Evolutionary conservation across 768 basidiomycete genomes (phyloP), one percentile per base, ranked within the genome.

Genomic region (Tremella fuciformis): DNA sequence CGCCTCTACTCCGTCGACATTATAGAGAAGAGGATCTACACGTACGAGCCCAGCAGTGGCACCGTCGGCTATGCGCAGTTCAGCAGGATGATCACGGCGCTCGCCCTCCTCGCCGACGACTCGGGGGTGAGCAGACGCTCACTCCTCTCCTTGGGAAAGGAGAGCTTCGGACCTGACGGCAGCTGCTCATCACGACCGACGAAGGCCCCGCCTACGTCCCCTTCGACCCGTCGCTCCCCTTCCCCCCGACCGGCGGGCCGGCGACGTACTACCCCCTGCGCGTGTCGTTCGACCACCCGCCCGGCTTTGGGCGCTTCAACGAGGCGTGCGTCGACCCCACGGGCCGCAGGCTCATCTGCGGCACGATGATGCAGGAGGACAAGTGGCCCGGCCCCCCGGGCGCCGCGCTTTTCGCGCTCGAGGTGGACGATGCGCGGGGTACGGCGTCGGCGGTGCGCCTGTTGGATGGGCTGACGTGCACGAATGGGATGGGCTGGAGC

Each of bases 1-100:
- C 16, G 57, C 39, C 49, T 62, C 13, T 62, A 53, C 42, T 62
- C 58, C 24, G 50, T 62, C 25, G 60, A 62, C 47, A 62, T 62
- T 25, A 38, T 53, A 22, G 50, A 42, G n/a, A 41, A 50, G 25
- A 62, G 48, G 37, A 48, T 62, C 26, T 62, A 25, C 50, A 58
- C 60, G 18, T 62, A 62, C 47, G 60, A 62, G 44, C 60, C 60
- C 8, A 47, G 40, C 3, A 62, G 29, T 16, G 56, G 60, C 13
- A 24, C 39, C 15, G 25, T 37, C 40, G 60, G 60, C 3, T 58
- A 46, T 58, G 49, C 58, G 37, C 52, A 13, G 15, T 62, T 62
- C 48, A 50, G 52, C 15, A 8, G 56, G 8, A 62, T 24, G 40
- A n/a, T 46, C 24, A 60, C 53, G 7, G 58, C 58, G 39, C 47